Evolutionary conservation across 768 basidiomycete genomes (phyloP).

Genomic region (Boletus edulis): DNA sequence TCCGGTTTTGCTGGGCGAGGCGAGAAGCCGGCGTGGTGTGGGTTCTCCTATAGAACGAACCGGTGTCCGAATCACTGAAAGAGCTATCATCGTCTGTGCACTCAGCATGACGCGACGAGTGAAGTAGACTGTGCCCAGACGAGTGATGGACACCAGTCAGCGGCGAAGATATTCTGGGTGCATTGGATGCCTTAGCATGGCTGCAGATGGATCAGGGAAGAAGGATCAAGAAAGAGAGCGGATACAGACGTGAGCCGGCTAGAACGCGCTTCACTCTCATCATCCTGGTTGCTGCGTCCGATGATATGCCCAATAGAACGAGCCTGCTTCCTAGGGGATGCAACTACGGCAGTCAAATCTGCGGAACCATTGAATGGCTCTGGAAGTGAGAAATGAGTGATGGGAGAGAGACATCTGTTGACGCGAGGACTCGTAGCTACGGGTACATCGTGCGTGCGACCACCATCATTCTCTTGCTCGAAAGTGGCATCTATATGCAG

Average conservation of each 20-base stretch:
- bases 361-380: constrained; percentile 5
- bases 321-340: neutral
- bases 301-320: neutral
- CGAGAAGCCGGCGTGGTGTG: neutral
- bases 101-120: neutral
- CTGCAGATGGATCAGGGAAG: constrained; percentile 12
- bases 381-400: constrained; percentile 9
- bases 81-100: neutral
- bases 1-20: neutral
- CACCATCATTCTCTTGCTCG: neutral
- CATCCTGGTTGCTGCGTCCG: neutral
- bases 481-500: neutral
- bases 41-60: neutral
- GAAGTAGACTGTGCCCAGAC: neutral
- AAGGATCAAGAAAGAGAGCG: neutral
- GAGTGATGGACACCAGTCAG: constrained; percentile 5
- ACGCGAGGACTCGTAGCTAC: neutral
- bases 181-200: neutral
- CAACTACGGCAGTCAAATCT: neutral
- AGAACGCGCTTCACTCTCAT: neutral
- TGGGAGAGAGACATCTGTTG: constrained; percentile 16
- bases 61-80: constrained; percentile 1
- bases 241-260: constrained; percentile 11
- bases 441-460: neutral
- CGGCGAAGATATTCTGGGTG: constrained; percentile 11